Evolutionary conservation across 2,329 filamentous ascomycete genomes (phyloP).

Genomic region (Fusarium albidum): DNA sequence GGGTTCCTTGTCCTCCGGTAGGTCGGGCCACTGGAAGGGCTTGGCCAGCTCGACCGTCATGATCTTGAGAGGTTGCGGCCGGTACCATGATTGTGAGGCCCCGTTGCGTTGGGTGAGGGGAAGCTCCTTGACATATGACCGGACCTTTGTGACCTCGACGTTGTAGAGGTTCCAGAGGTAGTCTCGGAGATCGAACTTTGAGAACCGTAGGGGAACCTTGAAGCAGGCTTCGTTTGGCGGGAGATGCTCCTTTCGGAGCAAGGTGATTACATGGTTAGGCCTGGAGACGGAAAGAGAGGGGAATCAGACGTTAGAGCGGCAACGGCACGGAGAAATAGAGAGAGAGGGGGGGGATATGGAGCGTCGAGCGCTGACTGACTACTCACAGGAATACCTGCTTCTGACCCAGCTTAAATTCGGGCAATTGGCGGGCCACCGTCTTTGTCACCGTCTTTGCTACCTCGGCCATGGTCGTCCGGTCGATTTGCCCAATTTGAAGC

Average conservation of each 20-base stretch:
- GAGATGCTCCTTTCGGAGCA: constrained; percentile 75
- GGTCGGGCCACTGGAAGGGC: constrained; percentile 88
- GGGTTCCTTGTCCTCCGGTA: constrained; percentile 66
- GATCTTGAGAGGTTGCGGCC: constrained; percentile 80
- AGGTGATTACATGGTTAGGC: constrained; percentile 81
- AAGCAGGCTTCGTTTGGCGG: constrained; percentile 88
- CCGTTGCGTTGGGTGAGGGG: constrained; percentile 61
- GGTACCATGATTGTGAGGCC: constrained; percentile 66
- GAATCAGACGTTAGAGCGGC: constrained; percentile 13
- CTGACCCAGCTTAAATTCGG: constrained; percentile 57
- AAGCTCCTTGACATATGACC: constrained; percentile 77
- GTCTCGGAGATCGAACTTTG: constrained; percentile 95
- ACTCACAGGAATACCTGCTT: constrained; percentile 67
- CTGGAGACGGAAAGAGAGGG: constrained; percentile 56
- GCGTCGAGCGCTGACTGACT: constrained; percentile 35
- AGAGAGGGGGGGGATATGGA: neutral
- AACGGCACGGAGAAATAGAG: neutral
- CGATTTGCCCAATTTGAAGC: constrained; percentile 32
- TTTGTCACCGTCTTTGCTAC: constrained; percentile 49
- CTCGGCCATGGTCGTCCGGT: constrained; percentile 51
- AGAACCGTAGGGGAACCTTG: constrained; percentile 88
- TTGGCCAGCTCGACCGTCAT: constrained; percentile 92
- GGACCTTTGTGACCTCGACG: constrained; percentile 75
- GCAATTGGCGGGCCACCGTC: constrained; percentile 48
- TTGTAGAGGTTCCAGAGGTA: constrained; percentile 90